Evolutionary conservation across 2,329 filamentous ascomycete genomes (phyloP), one percentile per base, ranked within the genome.

Genomic region (Aspergillus ustus): DNA sequence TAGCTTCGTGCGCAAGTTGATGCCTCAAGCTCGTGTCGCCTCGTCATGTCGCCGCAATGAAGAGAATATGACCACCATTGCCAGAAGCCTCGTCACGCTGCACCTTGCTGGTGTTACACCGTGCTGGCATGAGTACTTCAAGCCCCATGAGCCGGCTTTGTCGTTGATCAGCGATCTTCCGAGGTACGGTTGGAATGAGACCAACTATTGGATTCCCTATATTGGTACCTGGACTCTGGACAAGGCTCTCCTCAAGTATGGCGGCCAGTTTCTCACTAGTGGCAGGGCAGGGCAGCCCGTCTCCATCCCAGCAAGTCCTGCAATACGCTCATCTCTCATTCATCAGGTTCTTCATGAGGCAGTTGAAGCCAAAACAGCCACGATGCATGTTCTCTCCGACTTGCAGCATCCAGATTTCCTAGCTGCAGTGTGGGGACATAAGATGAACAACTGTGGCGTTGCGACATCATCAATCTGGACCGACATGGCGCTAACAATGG

Each of bases 161-260:
- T 87, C 67, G 73, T 78, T 45, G 81, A 82, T 0, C 82, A 34
- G 88, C 48, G 80, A 84, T 52, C 78, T 91, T 19, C 89, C 89
- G 2, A 83, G 84, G 0, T 92, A 92, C 71, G 82, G 82, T 1
- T 92, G 88, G 72, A 88, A 91, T 71, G 80, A 85, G 64, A 91
- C 91, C 81, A 87, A 85, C 67, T 91, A 91, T 76, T 91, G 88
- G 88, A 82, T 91, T 19, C 85, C 87, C 70, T 91, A 90, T 73
- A 81, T 83, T 64, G 89, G 91, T 64, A 88, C 91, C 74, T 93
- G 89, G 88, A 85, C 83, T 43, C 77, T 92, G 48, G 87, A 84
- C 63, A 93, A 92, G 81, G 88, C 31, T 34, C 31, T 34, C 31
- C 31, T 34, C 31, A 34, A 34, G 31, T 34, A 34, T 34, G 31